phyloP scores from a whole-genome alignment of 495 filamentous ascomycete genomes.

The Bathelium albidoporum region DNA sequence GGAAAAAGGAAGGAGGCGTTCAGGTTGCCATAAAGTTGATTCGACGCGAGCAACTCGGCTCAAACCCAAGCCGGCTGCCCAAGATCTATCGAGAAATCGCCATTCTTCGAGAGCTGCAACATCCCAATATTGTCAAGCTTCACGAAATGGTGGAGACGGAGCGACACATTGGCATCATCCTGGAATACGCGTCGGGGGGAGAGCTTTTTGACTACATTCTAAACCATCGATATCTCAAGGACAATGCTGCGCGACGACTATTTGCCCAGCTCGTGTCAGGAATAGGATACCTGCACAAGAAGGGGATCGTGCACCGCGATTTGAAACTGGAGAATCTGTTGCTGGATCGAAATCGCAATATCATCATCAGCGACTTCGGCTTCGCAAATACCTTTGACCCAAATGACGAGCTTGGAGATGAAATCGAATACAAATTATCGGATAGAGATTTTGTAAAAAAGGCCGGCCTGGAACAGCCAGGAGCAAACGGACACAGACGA shows the following conservation, averaged over 20 bases:
- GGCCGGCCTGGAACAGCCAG: conserved; percentile 57
- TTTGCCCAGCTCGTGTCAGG: conserved; percentile 96
- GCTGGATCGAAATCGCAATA: conserved; percentile 91
- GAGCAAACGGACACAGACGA: conserved; percentile 46
- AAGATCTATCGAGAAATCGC: conserved; percentile 97
- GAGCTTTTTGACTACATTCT: conserved; percentile 98
- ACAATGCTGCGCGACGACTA: conserved; percentile 75
- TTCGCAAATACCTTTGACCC: conserved; percentile 98
- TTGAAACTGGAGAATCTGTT: conserved; percentile 95
- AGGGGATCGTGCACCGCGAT: conserved; percentile 96
- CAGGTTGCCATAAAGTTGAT: conserved; percentile 99
- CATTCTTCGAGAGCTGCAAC: conserved; percentile 74
- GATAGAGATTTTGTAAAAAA: conserved; percentile 78
- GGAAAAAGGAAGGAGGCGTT: conserved; percentile 89
- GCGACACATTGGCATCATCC: conserved; percentile 91
- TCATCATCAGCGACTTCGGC: conserved; percentile 99
- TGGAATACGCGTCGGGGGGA: conserved; percentile 95
- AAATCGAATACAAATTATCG: conserved; percentile 76
- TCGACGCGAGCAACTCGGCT: conserved; percentile 73
- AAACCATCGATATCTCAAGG: conserved; percentile 91
- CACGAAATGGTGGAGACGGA: conserved; percentile 99
- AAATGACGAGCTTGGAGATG: conserved; percentile 74
- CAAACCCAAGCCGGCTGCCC: conserved; percentile 74
- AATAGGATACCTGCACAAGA: conserved; percentile 97
- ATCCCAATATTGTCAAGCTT: conserved; percentile 93